phyloP scores from a whole-genome alignment of 768 basidiomycete species.

The Leucosporidium scottii region DNA sequence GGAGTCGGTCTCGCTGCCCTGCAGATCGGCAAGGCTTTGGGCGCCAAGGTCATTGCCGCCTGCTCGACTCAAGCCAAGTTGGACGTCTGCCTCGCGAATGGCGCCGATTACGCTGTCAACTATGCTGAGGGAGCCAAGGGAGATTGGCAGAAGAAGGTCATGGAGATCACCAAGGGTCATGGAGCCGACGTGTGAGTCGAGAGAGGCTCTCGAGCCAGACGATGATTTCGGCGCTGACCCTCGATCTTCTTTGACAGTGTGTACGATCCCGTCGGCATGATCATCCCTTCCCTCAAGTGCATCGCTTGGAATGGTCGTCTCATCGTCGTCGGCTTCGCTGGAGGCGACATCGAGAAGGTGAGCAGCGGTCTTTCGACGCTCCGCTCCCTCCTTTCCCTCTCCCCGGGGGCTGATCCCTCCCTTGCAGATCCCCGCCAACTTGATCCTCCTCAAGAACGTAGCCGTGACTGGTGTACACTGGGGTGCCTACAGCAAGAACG shows the following conservation, averaged over 20 bases:
- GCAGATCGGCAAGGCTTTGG: slow-evolving; percentile 87
- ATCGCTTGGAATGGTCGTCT: slow-evolving; percentile 90
- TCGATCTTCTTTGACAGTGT: slow-evolving; percentile 38
- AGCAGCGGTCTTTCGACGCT: slow-evolving; percentile 16
- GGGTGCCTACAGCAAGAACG: slow-evolving; percentile 49
- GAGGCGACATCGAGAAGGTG: slow-evolving; percentile 75
- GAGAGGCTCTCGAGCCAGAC: too few relatives aligned
- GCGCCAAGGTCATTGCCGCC: slow-evolving; percentile 90
- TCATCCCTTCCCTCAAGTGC: slow-evolving; percentile 76
- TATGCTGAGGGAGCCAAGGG: slow-evolving; percentile 55
- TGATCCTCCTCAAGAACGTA: slow-evolving; percentile 74
- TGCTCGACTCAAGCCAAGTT: slow-evolving; percentile 58
- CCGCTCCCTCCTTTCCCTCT: background rate
- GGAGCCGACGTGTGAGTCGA: slow-evolving; percentile 54
- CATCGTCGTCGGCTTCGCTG: slow-evolving; percentile 80
- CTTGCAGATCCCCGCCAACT: slow-evolving; percentile 64
- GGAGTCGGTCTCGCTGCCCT: slow-evolving; percentile 89
- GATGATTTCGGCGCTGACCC: background rate
- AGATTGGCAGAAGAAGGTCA: slow-evolving; percentile 85
- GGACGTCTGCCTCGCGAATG: slow-evolving; percentile 63
- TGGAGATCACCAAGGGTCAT: slow-evolving; percentile 70
- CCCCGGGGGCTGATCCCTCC: too few relatives aligned
- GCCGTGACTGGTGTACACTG: slow-evolving; percentile 78
- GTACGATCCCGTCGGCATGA: slow-evolving; percentile 77
- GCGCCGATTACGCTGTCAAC: slow-evolving; percentile 75